Conservation (phyloP, 768 basidiomycete species). For the Lentinula sp. region DNA sequence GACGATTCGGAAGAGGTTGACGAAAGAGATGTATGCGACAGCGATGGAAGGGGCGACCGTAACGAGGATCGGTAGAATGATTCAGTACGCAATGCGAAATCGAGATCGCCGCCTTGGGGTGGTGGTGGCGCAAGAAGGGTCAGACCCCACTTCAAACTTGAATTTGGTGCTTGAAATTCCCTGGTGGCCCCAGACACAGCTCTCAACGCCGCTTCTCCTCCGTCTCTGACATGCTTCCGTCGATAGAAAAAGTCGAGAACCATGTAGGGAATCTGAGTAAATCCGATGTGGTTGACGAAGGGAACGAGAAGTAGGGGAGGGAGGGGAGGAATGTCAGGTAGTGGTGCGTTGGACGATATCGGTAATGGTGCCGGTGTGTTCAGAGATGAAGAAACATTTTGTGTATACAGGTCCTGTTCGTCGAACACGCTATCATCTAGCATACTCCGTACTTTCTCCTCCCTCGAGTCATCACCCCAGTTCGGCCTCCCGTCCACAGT, state of each 20-base stretch:
- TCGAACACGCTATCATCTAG: constrained; percentile 80
- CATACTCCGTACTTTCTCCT: constrained; percentile 61
- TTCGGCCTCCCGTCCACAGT: neutral
- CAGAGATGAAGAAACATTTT: constrained; percentile 7
- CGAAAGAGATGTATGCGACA: neutral
- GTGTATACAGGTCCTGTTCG: constrained; percentile 38
- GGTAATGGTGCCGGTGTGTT: constrained; percentile 1
- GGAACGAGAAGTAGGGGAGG: constrained; percentile 78
- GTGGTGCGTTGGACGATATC: constrained; percentile 35
- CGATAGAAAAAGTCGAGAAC: constrained; percentile 91
- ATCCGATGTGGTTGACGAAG: constrained; percentile 72
- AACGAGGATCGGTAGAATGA: constrained; percentile 57
- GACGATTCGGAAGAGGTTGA: neutral
- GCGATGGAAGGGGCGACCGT: neutral
- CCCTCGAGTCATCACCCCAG: constrained; percentile 60
- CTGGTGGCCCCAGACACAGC: constrained; percentile 62
- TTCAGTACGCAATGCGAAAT: constrained; percentile 69
- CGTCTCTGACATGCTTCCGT: constrained; percentile 69
- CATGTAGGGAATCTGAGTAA: constrained; percentile 84
- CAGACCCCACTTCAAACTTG: constrained; percentile 12
- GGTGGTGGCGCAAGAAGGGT: constrained; percentile 6
- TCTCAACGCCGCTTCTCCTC: constrained; percentile 76
- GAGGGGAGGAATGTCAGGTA: constrained; percentile 55
- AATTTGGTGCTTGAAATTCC: constrained; percentile 40
- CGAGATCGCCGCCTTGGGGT: constrained; percentile 50